Evolutionary conservation across 352 stramenopile species (phyloP), one percentile per base, ranked within the genome.

Genomic region (Globisporangium viniferum): DNA sequence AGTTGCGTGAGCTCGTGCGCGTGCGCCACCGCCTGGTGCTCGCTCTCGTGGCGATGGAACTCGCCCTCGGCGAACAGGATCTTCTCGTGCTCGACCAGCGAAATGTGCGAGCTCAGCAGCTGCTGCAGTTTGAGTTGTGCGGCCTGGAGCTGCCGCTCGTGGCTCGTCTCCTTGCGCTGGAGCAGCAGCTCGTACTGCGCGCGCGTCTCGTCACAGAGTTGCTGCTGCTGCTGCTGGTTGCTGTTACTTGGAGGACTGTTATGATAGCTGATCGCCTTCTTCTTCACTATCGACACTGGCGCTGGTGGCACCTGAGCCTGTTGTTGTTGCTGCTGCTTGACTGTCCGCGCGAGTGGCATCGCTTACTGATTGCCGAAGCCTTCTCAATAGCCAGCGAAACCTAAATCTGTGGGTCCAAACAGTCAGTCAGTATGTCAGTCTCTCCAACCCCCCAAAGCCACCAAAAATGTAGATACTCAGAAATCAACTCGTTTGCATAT

Each of bases 121-220:
- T 88, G 69, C 64, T 79, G 73, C 7, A 90, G 73, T 51, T 78
- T 73, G 10, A 66, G 59, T 31, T 86, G 81, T 44, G 82, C 27
- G 12, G 39, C 59, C 31, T 82, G 73, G 12, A 82, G 55, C 66
- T 86, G 74, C 22, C 75, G 72, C 60, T 89, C 81, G 60, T 89
- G 71, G 39, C 73, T 60, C 12, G 59, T 65, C 27, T 89, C 78
- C 57, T 80, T 73, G 1, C 77, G 73, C 65, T 80, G 63, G 14
- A 89, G 64, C 44, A 82, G 74, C 65, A 78, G 56, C 60, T 89
- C 81, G 61, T 80, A 91, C 64, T 86, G 81, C 20, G 70, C 59
- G 4, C 81, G 79, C 27, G 80, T 91, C 35, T 84, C 78, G 9
- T 89, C 78, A 39, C 81, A 89, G 18, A 90, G 62, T 55, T 80